phyloP scores from a whole-genome alignment of 2,329 filamentous ascomycete species.

The Didymella keratinophila region DNA sequence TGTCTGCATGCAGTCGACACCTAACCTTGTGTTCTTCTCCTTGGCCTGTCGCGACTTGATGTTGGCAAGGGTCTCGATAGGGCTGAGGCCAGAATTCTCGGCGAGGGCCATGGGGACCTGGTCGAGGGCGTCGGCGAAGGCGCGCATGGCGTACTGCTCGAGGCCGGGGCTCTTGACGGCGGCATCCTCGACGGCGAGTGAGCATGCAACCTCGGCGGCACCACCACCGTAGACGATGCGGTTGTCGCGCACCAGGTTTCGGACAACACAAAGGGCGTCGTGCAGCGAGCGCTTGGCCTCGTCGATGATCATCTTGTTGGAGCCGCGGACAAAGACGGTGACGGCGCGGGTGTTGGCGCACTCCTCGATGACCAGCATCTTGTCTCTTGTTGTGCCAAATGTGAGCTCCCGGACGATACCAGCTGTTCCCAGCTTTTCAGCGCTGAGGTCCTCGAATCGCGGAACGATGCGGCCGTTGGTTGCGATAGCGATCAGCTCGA shows the following conservation, averaged over 20 bases:
- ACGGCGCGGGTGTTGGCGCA: slow-evolving; percentile 97
- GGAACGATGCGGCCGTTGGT: slow-evolving; percentile 98
- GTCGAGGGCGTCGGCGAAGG: slow-evolving; percentile 94
- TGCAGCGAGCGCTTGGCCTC: slow-evolving; percentile 98
- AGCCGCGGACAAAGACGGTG: slow-evolving; percentile 93
- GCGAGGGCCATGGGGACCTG: slow-evolving; percentile 93
- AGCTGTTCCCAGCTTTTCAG: slow-evolving; percentile 89
- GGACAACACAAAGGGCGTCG: slow-evolving; percentile 95
- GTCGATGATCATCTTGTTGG: slow-evolving; percentile 99
- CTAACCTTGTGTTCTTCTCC: slow-evolving; percentile 78
- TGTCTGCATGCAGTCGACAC: slow-evolving; percentile 96
- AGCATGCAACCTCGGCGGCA: slow-evolving; percentile 96
- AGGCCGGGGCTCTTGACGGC: slow-evolving; percentile 95
- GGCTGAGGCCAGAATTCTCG: slow-evolving; percentile 95
- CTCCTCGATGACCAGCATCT: slow-evolving; percentile 99
- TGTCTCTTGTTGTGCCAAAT: slow-evolving; percentile 96
- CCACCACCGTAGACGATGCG: slow-evolving; percentile 97
- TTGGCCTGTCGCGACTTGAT: slow-evolving; percentile 98
- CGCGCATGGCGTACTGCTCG: slow-evolving; percentile 98
- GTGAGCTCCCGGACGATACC: slow-evolving; percentile 93
- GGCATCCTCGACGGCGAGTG: slow-evolving; percentile 92
- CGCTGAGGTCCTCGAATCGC: slow-evolving; percentile 90
- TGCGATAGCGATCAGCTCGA: slow-evolving; percentile 97
- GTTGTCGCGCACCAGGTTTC: slow-evolving; percentile 95
- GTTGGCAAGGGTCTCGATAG: slow-evolving; percentile 92